Percentiles rank a stretch among this genome's conserved stretches.
phyloP scores from a whole-genome alignment of 352 stramenopile genomes.

The Nothophytophthora sp. region DNA sequence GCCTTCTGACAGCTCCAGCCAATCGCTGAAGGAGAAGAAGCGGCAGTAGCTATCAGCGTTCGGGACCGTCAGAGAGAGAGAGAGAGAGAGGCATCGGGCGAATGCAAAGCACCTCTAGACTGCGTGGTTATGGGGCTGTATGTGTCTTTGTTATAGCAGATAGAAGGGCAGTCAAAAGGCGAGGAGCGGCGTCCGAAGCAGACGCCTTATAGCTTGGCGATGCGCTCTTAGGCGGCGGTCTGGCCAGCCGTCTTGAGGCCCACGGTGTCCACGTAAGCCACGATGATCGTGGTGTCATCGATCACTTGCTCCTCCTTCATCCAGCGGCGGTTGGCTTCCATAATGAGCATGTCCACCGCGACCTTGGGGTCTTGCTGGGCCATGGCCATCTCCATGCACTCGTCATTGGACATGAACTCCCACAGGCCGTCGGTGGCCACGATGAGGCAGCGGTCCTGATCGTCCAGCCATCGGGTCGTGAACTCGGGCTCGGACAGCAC shows the following conservation, averaged over 20 bases:
- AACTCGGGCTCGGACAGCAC: conserved; percentile 76
- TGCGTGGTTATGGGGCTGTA: no score
- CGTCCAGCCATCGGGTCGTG: conserved; percentile 14
- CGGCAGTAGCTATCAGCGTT: no score
- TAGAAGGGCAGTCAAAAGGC: no score
- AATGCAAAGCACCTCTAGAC: no score
- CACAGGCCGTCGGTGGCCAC: conserved; percentile 83
- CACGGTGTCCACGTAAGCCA: conserved; percentile 61
- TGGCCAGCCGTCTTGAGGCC: neutral
- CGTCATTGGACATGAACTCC: conserved; percentile 80
- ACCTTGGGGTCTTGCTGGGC: no score
- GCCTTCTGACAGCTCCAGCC: neutral
- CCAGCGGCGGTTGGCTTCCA: conserved; percentile 74
- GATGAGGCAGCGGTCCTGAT: conserved; percentile 46
- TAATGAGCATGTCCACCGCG: conserved; percentile 73
- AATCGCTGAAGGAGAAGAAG: conserved; percentile 13
- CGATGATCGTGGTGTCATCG: conserved; percentile 75
- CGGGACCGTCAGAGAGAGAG: no score
- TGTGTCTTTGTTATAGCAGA: no score
- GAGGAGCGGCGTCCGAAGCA: no score
- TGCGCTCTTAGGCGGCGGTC: neutral
- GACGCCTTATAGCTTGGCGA: neutral
- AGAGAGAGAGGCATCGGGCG: no score
- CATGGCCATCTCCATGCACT: conserved; percentile 68
- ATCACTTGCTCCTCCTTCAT: conserved; percentile 81